These are phyloP conservation scores for Penicillium hesseltinei DNA, from an alignment of 2,329 filamentous ascomycete genomes.

Conservation along the genomic window DNA sequence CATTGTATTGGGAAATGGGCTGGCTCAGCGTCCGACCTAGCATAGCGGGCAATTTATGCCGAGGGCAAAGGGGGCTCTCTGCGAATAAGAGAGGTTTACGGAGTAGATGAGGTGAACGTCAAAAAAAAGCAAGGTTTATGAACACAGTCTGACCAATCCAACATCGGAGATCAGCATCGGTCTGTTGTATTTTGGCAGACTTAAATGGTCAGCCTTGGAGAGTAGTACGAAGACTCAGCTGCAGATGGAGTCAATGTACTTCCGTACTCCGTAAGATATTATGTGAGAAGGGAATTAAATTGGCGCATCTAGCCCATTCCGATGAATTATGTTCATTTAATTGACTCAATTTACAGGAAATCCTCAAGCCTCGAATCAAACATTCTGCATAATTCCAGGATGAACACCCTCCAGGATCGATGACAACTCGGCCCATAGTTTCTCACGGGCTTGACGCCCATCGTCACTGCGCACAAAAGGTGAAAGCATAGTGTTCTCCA, in stretches of 20 bases:
- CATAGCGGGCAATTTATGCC: conserved; percentile 3
- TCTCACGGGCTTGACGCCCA: conserved; percentile 38
- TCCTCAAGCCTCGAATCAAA: background rate
- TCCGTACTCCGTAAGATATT: background rate
- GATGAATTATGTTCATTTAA: background rate
- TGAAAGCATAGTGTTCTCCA: conserved; percentile 29
- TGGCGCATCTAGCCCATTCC: background rate
- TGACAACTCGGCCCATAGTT: conserved; percentile 47
- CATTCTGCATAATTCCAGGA: conserved; percentile 37
- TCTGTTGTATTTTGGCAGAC: background rate
- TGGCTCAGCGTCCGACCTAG: conserved; percentile 1
- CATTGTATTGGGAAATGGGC: conserved; percentile 11
- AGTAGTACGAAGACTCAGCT: background rate
- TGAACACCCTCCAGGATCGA: conserved; percentile 44
- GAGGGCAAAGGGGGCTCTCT: background rate
- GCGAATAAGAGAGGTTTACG: background rate
- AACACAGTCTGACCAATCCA: background rate
- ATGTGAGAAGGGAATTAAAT: background rate
- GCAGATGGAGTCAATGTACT: background rate
- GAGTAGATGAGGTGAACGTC: background rate
- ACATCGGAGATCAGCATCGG: background rate
- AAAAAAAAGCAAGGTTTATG: background rate
- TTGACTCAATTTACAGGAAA: background rate
- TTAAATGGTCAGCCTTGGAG: background rate
- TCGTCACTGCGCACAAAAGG: conserved; percentile 42